These are phyloP conservation scores for Colletotrichum kahawae DNA, from an alignment of 2,329 filamentous ascomycete genomes.

Conservation along the genomic window DNA sequence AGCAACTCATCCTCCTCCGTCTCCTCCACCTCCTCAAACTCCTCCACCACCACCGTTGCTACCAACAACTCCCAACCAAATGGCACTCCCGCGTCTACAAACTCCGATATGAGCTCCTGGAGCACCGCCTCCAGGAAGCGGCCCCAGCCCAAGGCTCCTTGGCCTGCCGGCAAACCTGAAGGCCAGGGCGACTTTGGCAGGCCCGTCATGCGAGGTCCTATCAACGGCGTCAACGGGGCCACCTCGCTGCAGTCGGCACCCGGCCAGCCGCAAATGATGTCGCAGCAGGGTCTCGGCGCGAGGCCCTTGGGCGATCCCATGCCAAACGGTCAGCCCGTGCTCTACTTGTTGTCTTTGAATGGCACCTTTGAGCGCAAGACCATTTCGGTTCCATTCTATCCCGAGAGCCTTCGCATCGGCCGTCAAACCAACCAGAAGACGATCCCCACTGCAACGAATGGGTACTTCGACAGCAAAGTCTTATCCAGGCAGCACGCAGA, in stretches of 20 bases:
- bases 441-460: constrained; percentile 86
- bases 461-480: constrained; percentile 98
- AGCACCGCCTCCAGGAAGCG: constrained; percentile 56
- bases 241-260: constrained; percentile 43
- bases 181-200: constrained; percentile 52
- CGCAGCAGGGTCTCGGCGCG: constrained; percentile 51
- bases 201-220: constrained; percentile 39
- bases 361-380: constrained; percentile 97
- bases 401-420: constrained; percentile 93
- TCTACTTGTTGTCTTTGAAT: constrained; percentile 89
- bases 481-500: constrained; percentile 95
- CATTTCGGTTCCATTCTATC: constrained; percentile 88
- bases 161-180: constrained; percentile 55
- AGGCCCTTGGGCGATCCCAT: constrained; percentile 71
- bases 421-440: constrained; percentile 98
- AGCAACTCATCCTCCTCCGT: constrained; percentile 91
- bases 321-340: constrained; percentile 73
- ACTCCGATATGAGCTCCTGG: constrained; percentile 56
- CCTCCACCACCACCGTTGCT: constrained; percentile 68
- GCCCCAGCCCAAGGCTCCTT: constrained; percentile 54
- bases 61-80: constrained; percentile 66
- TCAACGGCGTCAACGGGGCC: constrained; percentile 26
- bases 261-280: constrained; percentile 40
- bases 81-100: constrained; percentile 56
- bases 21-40: constrained; percentile 65